Evolutionary conservation across 345 rosid genomes (phyloP), one percentile per base, ranked within the genome.

Genomic region (Cardamine chenopodiifolia): DNA sequence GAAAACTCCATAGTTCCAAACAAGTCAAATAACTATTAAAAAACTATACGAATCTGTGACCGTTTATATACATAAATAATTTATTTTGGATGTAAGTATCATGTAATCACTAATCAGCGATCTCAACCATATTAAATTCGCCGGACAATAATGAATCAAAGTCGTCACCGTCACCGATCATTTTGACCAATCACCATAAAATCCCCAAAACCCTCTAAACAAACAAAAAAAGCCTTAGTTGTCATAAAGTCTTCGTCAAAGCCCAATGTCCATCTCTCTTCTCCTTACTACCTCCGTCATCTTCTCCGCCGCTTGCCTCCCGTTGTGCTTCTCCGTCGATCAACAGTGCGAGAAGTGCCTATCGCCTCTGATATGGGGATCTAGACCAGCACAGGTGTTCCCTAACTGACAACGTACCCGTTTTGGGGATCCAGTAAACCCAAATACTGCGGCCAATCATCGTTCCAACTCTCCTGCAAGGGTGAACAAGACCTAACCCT

Each of bases 351-450:
- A n/a, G 6, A 25, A 40, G 8, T 89, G 94, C 75, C 5, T 4
- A 1, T 12, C 2, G 0, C 44, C 62, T 2, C 82, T 54, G 34
- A 5, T 0, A 3, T 89, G 97, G 32, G 97, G 88, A 4, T 7
- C 10, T 15, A 4, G 6, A 32, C 2, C 50, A 4, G 2, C 35
- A 4, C 35, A 8, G 22, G 1, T 73, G 1, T 20, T 10, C 17
- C 8, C 60, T 0, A 70, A 62, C 62, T 58, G n/a, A 40, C 11
- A 69, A 15, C 69, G 0, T 89, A 87, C 61, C 97, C 92, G 19
- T 89, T 89, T 42, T 86, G 85, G 90, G 82, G 89, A 0, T 0
- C 28, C 22, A 1, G 5, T 0, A 77, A 84, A 35, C 74, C 77
- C 3, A 4, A 5, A 0, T 45, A 28, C 15, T 91, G 92, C 10